Percentiles rank a stretch among this genome's conserved stretches.
These are phyloP conservation scores for Alternaria brassicae DNA, from an alignment of 2,329 filamentous ascomycete genomes.

Conservation along the genomic window DNA sequence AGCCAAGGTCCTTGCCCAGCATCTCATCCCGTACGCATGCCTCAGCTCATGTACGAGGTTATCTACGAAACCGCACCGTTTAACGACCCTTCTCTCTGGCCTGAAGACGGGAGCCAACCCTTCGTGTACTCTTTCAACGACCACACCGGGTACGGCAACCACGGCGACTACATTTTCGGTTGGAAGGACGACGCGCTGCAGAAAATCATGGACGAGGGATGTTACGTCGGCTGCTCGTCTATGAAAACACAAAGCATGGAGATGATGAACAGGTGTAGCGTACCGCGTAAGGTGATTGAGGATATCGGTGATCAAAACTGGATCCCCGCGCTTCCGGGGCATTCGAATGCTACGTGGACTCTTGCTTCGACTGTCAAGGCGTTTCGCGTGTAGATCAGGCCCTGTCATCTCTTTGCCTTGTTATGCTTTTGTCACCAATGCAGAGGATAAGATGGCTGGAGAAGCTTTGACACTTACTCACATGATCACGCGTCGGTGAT, in stretches of 20 bases:
- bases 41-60: slow-evolving; percentile 38
- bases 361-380: neutral
- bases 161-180: slow-evolving; percentile 62
- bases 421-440: neutral
- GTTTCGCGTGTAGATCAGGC: neutral
- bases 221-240: slow-evolving; percentile 48
- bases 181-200: slow-evolving; percentile 60
- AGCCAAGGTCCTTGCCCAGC: slow-evolving; percentile 59
- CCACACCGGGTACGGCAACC: slow-evolving; percentile 57
- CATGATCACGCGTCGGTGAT: neutral
- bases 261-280: slow-evolving; percentile 57
- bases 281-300: slow-evolving; percentile 57
- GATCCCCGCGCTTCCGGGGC: slow-evolving; percentile 4
- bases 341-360: slow-evolving; percentile 5
- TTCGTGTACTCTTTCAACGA: slow-evolving; percentile 45
- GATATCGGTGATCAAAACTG: slow-evolving; percentile 52
- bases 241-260: slow-evolving; percentile 57
- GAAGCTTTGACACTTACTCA: neutral
- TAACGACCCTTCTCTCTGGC: slow-evolving; percentile 32
- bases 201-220: slow-evolving; percentile 48
- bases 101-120: slow-evolving; percentile 41
- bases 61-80: slow-evolving; percentile 49
- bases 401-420: neutral
- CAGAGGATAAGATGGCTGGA: neutral
- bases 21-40: slow-evolving; percentile 52